Conservation (phyloP, 1,139 yeast genomes). For the Fermentozyma sake region DNA sequence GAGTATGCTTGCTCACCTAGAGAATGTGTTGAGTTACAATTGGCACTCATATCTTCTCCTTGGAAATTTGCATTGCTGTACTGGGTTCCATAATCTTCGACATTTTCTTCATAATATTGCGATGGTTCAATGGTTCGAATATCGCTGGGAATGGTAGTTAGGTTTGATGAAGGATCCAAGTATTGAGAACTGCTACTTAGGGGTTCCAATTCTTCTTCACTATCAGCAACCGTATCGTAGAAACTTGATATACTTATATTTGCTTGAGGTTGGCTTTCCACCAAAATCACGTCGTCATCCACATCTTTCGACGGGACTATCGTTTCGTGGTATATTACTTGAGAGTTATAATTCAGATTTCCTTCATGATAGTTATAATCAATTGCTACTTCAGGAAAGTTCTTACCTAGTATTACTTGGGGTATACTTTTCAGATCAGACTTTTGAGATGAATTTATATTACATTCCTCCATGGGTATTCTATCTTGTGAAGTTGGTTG, state of each 20-base stretch:
- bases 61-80: slow-evolving; percentile 9
- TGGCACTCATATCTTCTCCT: slow-evolving; percentile 7
- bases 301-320: slow-evolving; percentile 1
- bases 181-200: slow-evolving; percentile 4
- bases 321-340: too few relatives aligned
- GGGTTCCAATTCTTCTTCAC: slow-evolving; percentile 12
- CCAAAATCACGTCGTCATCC: slow-evolving; percentile 7
- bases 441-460: too few relatives aligned
- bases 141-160: not conserved
- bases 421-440: too few relatives aligned
- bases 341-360: not conserved
- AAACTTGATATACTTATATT: too few relatives aligned
- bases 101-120: not conserved
- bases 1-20: not conserved
- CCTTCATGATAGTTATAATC: not conserved
- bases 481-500: too few relatives aligned
- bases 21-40: not conserved
- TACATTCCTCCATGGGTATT: too few relatives aligned
- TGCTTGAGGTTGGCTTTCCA: too few relatives aligned
- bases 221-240: slow-evolving; percentile 10
- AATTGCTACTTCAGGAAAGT: too few relatives aligned
- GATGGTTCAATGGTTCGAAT: not conserved
- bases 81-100: slow-evolving; percentile 3
- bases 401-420: too few relatives aligned
- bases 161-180: slow-evolving; percentile 1